Percentiles rank a stretch among this genome's conserved stretches.
These are phyloP conservation scores for Stagonosporopsis tanaceti DNA, from an alignment of 2,329 filamentous ascomycete species.

Conservation along the genomic window DNA sequence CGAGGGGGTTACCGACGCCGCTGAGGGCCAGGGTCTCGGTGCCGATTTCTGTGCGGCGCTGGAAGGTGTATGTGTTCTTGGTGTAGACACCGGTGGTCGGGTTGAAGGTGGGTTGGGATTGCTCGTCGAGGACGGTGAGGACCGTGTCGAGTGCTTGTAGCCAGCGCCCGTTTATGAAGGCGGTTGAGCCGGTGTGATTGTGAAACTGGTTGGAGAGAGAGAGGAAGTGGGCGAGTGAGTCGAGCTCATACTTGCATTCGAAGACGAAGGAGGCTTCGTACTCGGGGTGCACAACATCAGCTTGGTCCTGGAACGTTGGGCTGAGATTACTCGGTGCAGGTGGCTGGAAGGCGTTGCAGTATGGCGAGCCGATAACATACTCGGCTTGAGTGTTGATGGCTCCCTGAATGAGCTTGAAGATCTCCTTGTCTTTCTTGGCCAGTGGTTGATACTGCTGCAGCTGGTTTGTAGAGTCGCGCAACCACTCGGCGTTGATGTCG, in stretches of 20 bases:
- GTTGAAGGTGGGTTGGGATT: conserved; percentile 84
- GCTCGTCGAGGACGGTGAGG: conserved; percentile 76
- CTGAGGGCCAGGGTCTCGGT: conserved; percentile 88
- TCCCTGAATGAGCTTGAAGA: conserved; percentile 83
- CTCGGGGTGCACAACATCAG: conserved; percentile 82
- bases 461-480: conserved; percentile 93
- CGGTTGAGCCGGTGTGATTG: conserved; percentile 76
- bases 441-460: conserved; percentile 87
- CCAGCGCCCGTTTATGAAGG: conserved; percentile 83
- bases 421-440: conserved; percentile 78
- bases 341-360: conserved; percentile 98
- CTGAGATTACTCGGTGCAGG: conserved; percentile 81
- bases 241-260: conserved; percentile 98
- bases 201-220: conserved; percentile 86
- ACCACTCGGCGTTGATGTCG: conserved; percentile 92
- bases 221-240: conserved; percentile 92
- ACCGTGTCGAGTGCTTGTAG: conserved; percentile 77
- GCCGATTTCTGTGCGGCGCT: conserved; percentile 77
- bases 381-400: conserved; percentile 97
- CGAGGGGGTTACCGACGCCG: conserved; percentile 91
- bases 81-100: conserved; percentile 68
- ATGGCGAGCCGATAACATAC: conserved; percentile 92
- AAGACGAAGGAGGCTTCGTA: conserved; percentile 89
- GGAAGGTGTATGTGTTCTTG: conserved; percentile 86
- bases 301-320: conserved; percentile 78